Evolutionary conservation across 1,284 basidiomycete genomes (phyloP).

Genomic region (Exobasidium cylindrosporum): DNA sequence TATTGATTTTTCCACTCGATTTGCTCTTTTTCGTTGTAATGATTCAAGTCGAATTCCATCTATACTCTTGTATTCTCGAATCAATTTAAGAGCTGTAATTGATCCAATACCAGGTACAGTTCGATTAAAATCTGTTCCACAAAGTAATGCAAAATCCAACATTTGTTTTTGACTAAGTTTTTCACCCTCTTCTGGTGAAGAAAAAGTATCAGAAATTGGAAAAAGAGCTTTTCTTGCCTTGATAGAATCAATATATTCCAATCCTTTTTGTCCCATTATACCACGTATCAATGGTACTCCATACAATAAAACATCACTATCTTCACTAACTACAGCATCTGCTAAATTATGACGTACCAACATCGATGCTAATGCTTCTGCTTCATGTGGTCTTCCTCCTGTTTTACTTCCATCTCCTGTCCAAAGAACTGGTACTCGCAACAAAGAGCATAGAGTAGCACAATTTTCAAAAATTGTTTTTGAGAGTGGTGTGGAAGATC

Average conservation of each 20-base stretch:
- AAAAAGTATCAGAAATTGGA: conserved; percentile 10
- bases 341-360: conserved; percentile 47
- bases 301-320: conserved; percentile 54
- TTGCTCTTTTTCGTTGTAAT: neutral
- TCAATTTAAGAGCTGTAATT: conserved; percentile 29
- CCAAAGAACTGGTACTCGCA: conserved; percentile 46
- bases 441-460: conserved; percentile 36
- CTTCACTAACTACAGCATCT: conserved; percentile 54
- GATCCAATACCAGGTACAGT: conserved; percentile 46
- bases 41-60: conserved; percentile 22
- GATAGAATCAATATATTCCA: conserved; percentile 40
- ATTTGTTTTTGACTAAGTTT: conserved; percentile 24
- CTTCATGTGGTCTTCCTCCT: conserved; percentile 47
- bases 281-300: conserved; percentile 49
- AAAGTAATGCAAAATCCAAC: conserved; percentile 50
- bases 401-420: conserved; percentile 30
- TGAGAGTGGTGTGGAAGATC: conserved; percentile 30
- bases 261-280: conserved; percentile 33
- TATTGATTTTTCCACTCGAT: neutral
- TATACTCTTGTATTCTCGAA: conserved; percentile 38
- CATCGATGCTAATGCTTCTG: conserved; percentile 51
- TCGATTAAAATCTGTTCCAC: conserved; percentile 54
- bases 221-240: conserved; percentile 33
- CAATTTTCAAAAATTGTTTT: conserved; percentile 34
- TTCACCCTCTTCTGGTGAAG: conserved; percentile 16